phyloP scores from a whole-genome alignment of 805 yeast species.

The Metschnikowia sp. region DNA sequence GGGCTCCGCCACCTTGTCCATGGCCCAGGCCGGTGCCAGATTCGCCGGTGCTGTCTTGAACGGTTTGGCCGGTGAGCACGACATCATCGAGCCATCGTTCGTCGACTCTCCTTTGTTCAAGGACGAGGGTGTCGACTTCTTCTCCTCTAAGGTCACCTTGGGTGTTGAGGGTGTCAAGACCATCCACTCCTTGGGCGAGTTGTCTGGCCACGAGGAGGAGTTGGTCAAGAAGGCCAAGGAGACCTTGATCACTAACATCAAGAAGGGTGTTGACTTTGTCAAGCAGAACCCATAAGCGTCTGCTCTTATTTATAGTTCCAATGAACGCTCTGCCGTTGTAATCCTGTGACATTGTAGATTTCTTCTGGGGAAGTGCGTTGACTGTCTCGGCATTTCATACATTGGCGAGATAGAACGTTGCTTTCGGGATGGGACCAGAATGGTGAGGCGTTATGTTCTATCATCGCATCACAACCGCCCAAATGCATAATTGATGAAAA shows the following conservation, averaged over 20 bases:
- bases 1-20: constrained; percentile 89
- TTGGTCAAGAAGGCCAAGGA: constrained; percentile 81
- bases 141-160: constrained; percentile 90
- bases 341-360: too few species aligned
- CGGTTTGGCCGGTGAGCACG: constrained; percentile 62
- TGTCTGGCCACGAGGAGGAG: constrained; percentile 77
- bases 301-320: too few species aligned
- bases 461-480: too few species aligned
- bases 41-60: constrained; percentile 62
- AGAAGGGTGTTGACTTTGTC: constrained; percentile 90
- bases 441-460: too few species aligned
- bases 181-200: constrained; percentile 72
- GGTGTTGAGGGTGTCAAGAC: constrained; percentile 87
- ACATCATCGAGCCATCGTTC: constrained; percentile 64
- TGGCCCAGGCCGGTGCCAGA: constrained; percentile 89
- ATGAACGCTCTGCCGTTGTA: too few species aligned
- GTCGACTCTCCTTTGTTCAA: constrained; percentile 81
- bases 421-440: too few species aligned
- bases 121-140: constrained; percentile 91
- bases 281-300: constrained; percentile 56
- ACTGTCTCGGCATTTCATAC: too few species aligned
- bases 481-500: too few species aligned
- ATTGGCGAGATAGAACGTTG: too few species aligned
- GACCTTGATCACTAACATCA: constrained; percentile 85
- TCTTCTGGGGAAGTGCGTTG: too few species aligned